A percentile compares a stretch with the other conserved stretches of the same genome.
Evolutionary conservation across 1,139 yeast species (phyloP).

Genomic region (Lodderomyces oxycetoniae): DNA sequence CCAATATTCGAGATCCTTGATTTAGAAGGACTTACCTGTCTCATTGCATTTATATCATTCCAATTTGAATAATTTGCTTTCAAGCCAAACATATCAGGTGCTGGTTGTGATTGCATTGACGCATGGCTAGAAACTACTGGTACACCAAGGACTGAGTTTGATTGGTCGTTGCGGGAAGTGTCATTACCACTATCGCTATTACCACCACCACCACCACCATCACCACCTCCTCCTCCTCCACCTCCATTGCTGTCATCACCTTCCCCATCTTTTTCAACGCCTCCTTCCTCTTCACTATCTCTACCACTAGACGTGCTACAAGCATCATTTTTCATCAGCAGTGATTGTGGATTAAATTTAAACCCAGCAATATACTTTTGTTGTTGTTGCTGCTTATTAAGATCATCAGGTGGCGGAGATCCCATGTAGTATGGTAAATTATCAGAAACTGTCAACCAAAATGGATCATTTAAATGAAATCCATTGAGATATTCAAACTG

Average conservation of each 20-base stretch:
- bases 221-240: no score
- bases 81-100: slow-evolving; percentile 6
- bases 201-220: background rate
- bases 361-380: slow-evolving; percentile 7
- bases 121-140: background rate
- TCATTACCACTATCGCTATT: no score
- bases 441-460: slow-evolving; percentile 42
- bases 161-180: no score
- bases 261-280: no score
- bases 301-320: no score
- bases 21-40: slow-evolving; percentile 4
- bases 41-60: slow-evolving; percentile 5
- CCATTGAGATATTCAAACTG: slow-evolving; percentile 14
- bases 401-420: slow-evolving; percentile 23
- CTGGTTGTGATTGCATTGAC: slow-evolving; percentile 3
- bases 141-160: no score
- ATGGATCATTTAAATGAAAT: slow-evolving; percentile 38
- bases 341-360: slow-evolving; percentile 2
- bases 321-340: slow-evolving; percentile 1
- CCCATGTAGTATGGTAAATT: slow-evolving; percentile 36
- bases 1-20: slow-evolving; percentile 4
- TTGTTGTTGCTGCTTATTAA: slow-evolving; percentile 20
- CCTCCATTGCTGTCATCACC: no score
- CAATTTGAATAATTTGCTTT: slow-evolving; percentile 6
- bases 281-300: no score